Conservation (phyloP, 2,329 filamentous ascomycete genomes). For the Penicillium corylophilum region DNA sequence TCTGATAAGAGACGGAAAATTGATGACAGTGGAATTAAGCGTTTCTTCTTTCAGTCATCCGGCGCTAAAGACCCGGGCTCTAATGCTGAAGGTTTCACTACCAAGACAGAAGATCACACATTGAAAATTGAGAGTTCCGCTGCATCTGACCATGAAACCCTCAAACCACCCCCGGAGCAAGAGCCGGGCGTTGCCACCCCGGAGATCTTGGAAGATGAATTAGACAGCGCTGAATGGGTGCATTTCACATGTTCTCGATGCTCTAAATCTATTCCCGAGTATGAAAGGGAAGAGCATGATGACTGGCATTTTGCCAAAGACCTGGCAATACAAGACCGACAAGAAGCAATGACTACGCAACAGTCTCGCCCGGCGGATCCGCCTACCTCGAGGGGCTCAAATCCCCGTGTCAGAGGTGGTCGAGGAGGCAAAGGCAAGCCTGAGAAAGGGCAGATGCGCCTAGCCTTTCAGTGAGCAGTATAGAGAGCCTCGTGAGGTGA, state of each 20-base stretch:
- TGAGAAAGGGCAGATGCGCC: conserved; percentile 38
- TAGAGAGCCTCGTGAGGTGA: no score
- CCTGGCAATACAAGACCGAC: conserved; percentile 66
- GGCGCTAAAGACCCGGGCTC: background rate
- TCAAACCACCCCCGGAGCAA: background rate
- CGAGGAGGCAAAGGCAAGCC: conserved; percentile 30
- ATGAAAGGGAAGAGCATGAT: conserved; percentile 70
- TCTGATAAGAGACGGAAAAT: conserved; percentile 47
- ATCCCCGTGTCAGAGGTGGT: conserved; percentile 24
- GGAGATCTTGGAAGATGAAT: background rate
- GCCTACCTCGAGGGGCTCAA: conserved; percentile 14
- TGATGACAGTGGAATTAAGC: conserved; percentile 55
- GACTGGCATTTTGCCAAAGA: conserved; percentile 96
- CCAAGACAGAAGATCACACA: background rate
- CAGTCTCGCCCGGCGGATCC: conserved; percentile 8
- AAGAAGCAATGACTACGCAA: conserved; percentile 24
- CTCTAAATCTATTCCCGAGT: conserved; percentile 56
- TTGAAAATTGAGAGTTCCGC: background rate
- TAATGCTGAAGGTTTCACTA: background rate
- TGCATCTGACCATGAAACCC: background rate
- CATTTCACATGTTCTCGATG: conserved; percentile 64
- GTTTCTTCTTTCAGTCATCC: conserved; percentile 55
- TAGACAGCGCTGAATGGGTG: background rate
- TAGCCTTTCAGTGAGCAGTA: conserved; percentile 37
- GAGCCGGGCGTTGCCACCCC: background rate